Conservation (phyloP, 495 filamentous ascomycete species). For the Aeminium ludgeri region DNA sequence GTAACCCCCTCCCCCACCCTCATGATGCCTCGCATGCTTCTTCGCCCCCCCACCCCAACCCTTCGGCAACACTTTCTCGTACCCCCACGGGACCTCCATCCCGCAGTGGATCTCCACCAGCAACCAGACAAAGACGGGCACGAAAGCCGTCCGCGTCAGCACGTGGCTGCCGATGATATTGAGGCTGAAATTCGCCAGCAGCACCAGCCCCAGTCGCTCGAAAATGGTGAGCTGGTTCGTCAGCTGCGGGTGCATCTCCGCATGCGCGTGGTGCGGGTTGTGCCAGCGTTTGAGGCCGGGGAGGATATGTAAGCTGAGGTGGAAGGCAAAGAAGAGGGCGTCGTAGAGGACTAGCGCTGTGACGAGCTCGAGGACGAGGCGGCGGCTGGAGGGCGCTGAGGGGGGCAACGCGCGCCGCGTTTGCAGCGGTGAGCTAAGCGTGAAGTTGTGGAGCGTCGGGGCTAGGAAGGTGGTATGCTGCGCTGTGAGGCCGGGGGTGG, state of each 20-base stretch:
- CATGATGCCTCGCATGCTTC: constrained; percentile 22
- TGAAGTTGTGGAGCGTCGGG: constrained; percentile 21
- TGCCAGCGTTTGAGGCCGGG: constrained; percentile 16
- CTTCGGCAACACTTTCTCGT: constrained; percentile 22
- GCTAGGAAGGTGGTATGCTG: constrained; percentile 14
- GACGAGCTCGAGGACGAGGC: constrained; percentile 19
- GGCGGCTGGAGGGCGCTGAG: constrained; percentile 15
- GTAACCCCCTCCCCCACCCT: constrained; percentile 9
- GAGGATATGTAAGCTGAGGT: constrained; percentile 21
- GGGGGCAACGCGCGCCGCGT: constrained; percentile 18
- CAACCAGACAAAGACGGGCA: constrained; percentile 22
- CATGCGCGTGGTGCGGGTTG: constrained; percentile 19
- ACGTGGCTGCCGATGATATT: constrained; percentile 26
- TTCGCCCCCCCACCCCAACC: constrained; percentile 21
- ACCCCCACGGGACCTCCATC: constrained; percentile 21
- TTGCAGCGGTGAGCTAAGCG: constrained; percentile 21
- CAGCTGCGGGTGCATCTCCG: constrained; percentile 23
- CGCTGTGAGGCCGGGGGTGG: neutral
- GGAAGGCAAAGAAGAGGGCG: constrained; percentile 24
- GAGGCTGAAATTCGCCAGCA: constrained; percentile 24
- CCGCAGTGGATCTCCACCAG: constrained; percentile 25
- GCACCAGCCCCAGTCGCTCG: constrained; percentile 19
- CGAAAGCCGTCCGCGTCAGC: constrained; percentile 23
- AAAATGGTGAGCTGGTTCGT: constrained; percentile 22
- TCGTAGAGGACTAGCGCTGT: constrained; percentile 22